Base-by-base conservation (phyloP, 345 rosid species). In the Gossypium longicalyx region DNA sequence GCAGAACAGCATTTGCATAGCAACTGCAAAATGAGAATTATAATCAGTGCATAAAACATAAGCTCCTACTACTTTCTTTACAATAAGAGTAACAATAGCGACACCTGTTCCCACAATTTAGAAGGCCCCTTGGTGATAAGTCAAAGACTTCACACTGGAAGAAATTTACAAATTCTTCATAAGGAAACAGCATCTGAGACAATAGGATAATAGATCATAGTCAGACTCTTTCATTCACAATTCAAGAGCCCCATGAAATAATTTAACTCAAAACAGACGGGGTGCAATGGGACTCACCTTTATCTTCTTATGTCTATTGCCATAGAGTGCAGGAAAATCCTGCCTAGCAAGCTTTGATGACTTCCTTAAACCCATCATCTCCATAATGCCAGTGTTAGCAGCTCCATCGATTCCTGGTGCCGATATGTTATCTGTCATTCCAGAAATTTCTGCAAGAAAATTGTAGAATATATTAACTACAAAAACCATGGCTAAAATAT, bases 1-100 rank as follows among this genome's bases (percentile, higher is more conserved):
- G 97, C 83, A 91, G 84, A 69, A 89, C 93, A 34, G 97, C 94
- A 81, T 91, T 91, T 22, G 97, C 97, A 85, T 89, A 89, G 87
- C 97, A 91, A 75, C 94, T 91, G 94, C 84, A 78, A 59, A 67
- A 82, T 22, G 43, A 23, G 71, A 60, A 17, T 41, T 44, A 60
- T 34, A 22, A 71, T 70, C 54, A 77, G 63, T 22, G 60, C 59
- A 53, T n/a, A 65, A 57, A 67, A 34, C 41, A 59, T 15, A 41
- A 38, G 38, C 57, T 47, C 34, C 29, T 51, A n/a, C 56, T 23
- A 71, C 23, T 74, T 70, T 16, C 62, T 65, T 71, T 23, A 67
- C 17, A 27, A 6, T 47, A 60, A 45, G 3, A 66, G 9, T 67
- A 44, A 76, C 58, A 17, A 20, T 2, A 11, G 27, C 12, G 25